Evolutionary conservation across 495 filamentous ascomycete species (phyloP), one percentile per base, ranked within the genome.

Genomic region (Xylaria longipes): DNA sequence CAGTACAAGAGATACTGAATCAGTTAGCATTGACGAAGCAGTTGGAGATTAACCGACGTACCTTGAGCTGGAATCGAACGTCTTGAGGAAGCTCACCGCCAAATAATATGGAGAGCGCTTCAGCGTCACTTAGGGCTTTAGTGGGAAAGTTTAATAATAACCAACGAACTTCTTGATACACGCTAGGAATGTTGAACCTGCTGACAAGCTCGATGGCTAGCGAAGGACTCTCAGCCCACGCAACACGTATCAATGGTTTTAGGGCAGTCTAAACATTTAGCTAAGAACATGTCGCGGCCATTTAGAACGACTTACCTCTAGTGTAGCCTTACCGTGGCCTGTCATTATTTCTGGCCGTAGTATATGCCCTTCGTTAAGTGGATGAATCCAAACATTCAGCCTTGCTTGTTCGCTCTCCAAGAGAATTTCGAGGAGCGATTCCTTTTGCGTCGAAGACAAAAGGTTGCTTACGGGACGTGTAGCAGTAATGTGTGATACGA

Each of bases 311-410:
- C 71, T 71, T 80, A 88, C 87, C 74, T 92, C 90, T 31, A 85
- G 75, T n/a, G 84, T 75, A 5, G 80, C 81, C 66, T 84, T 89
- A 57, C 76, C 78, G 35, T 75, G 74, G 27, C 68, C 64, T 2
- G 65, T 71, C 66, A 66, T 56, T 41, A 77, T 48, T 74, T 69
- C 71, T 31, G 50, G 72, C 20, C 86, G 75, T 3, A 73, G 72
- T 41, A 78, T 73, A 43, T 77, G 77, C 17, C 77, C 72, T 43
- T 95, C 91, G 64, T 90, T 89, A 39, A 97, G 80, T 2, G 97
- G 97, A 72, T 90, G 91, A 31, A 98, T 87, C 97, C 97, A 99
- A 57, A 98, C 95, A 37, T 86, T 87, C 20, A 99, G 84, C 43
- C 97, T 90, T 15, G 87, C 87, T 75, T 91, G 89, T 80, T 99